Percentiles rank a stretch among this genome's conserved stretches.
Evolutionary conservation across 1,139 yeast species (phyloP).

Genomic region (Saccharomyces uvarum): DNA sequence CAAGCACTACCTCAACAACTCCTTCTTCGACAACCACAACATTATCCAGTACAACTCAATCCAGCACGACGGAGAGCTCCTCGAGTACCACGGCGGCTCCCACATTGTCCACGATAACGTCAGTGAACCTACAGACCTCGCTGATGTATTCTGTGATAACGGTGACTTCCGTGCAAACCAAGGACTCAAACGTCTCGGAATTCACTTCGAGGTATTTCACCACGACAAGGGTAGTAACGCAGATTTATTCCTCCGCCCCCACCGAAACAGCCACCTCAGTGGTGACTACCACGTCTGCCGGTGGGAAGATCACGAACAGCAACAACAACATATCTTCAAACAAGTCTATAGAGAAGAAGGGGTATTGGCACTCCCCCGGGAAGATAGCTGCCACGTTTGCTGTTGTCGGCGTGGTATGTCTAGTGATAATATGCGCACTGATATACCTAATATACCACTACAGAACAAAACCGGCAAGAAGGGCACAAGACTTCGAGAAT

Average conservation of each 20-base stretch:
- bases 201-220: slow-evolving; percentile 25
- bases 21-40: neutral
- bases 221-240: slow-evolving; percentile 10
- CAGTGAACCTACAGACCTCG: slow-evolving; percentile 17
- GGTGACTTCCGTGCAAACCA: slow-evolving; percentile 24
- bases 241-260: neutral
- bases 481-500: slow-evolving; percentile 22
- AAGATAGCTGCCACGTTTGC: slow-evolving; percentile 37
- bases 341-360: slow-evolving; percentile 5
- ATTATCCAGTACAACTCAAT: neutral
- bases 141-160: slow-evolving; percentile 27
- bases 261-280: slow-evolving; percentile 17
- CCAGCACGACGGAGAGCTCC: neutral
- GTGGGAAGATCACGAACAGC: slow-evolving; percentile 4
- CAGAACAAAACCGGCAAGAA: slow-evolving; percentile 15
- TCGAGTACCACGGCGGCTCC: slow-evolving; percentile 4
- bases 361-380: slow-evolving; percentile 34
- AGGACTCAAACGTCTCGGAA: slow-evolving; percentile 6
- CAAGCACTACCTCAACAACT: neutral
- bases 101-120: slow-evolving; percentile 8
- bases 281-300: slow-evolving; percentile 9
- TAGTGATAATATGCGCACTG: slow-evolving; percentile 21
- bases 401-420: slow-evolving; percentile 32
- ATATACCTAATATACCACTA: slow-evolving; percentile 19
- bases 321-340: slow-evolving; percentile 3